Base-by-base conservation (phyloP, 1,139 yeast species). In the Maudiozyma humilis region DNA sequence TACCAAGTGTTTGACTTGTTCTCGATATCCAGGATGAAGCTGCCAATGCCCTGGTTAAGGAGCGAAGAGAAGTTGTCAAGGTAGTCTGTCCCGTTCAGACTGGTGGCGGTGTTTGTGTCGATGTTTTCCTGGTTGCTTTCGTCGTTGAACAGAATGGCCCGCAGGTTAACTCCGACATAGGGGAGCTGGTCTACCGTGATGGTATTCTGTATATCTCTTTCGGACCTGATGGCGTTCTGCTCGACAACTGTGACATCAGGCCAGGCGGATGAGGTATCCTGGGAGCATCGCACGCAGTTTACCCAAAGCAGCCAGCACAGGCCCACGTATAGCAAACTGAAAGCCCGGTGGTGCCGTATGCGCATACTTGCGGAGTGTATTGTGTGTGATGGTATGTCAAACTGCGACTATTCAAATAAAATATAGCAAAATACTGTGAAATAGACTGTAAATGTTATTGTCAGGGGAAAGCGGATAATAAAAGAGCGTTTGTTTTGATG, bases 181-280 rank as follows among this genome's bases (percentile, higher is more conserved):
- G 77, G 68, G 16, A 72, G 53, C 54, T 82, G 80, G 51, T 77
- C 80, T 1, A 86, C 65, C 1, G 89, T 75, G 1, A 72, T 60
- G 37, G 73, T 70, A 23, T 66, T 63, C 25, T 81, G 64, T 2
- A 83, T 62, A 56, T 87, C 96, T 45, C 96, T 65, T 57, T 88
- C 91, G 0, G 87, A 67, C 44, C 87, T 63, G 7, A 71, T 47
- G 0, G 79, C 87, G 27, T 65, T 53, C 7, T 60, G 62, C 31
- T 64, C 50, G 12, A 51, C 47, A 1, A 52, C 29, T 3, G 61
- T 51, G 19, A 63, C 33, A 1, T 47, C 17, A 1, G 60, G 53
- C 64, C 63, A 59, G 27, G 39, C 13, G 10, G 16, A n/a, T n/a
- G n/a, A 5, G 15, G 17, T 31, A 5, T 14, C 7, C 7, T 14